Evolutionary conservation across 139 green algal species (phyloP), one percentile per base, ranked within the genome.

Genomic region (Ettlia oleoabundans): DNA sequence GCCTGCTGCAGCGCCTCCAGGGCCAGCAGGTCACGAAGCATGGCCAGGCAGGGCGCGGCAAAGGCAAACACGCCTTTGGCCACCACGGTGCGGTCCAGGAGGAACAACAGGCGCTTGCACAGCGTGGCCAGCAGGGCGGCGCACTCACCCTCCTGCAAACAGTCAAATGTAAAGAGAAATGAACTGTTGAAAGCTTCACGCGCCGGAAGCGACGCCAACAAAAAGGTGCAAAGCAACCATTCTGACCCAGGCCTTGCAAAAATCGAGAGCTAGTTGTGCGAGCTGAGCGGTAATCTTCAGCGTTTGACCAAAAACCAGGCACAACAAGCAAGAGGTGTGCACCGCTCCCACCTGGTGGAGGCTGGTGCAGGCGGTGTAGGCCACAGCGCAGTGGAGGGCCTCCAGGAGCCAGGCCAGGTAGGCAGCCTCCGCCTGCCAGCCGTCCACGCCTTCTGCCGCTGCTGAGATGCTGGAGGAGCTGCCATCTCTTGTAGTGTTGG

Each of bases 321-420:
- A 58, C 32, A 38, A 30, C n/a, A 7, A 33, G 58, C 55, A 65
- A 28, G 55, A 9, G 18, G 18, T 65, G 21, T 22, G 18, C 5
- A 5, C 55, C 55, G 18, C 18, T 22, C 75, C 41, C 38, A 61
- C 75, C 75, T 58, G 58, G 15, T 58, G 58, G 5, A 7, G 13
- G 3, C 58, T 38, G 4, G 75, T 61, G 75, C 38, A 42, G n/a
- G n/a, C 38, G 66, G 58, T 47, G 58, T 81, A 81, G 40, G 75
- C 58, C 1, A 58, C 40, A 3, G 38, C 58, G 58, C 75, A 81
- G 22, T 61, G 75, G 55, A 81, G 55, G 55, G 75, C 75, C 3
- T 81, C 75, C 58, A 81, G 40, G 55, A 81, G 75, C 58, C 58
- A 71, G 15, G 58, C 75, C 58, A 81, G 75, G 58, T 71, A 62